phyloP scores from a whole-genome alignment of 2,329 filamentous ascomycete genomes.

The Pyrenophora teres region DNA sequence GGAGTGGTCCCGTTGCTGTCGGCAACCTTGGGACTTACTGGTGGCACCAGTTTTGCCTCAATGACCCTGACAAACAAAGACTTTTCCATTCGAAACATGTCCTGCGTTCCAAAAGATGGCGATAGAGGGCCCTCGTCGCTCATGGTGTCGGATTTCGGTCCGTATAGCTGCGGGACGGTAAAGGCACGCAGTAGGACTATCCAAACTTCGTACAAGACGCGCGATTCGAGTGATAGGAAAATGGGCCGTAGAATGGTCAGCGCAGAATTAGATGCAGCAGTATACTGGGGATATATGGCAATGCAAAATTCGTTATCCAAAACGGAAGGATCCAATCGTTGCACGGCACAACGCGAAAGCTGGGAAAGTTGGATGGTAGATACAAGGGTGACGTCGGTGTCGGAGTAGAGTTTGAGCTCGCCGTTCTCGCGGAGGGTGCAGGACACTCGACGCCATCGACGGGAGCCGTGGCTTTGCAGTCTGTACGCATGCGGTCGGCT shows the following conservation, averaged over 20 bases:
- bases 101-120: conserved; percentile 51
- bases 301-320: conserved; percentile 93
- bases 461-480: conserved; percentile 61
- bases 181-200: conserved; percentile 90
- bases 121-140: conserved; percentile 44
- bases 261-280: conserved; percentile 70
- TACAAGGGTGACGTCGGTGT: conserved; percentile 79
- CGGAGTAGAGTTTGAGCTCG: conserved; percentile 86
- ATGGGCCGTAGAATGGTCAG: conserved; percentile 83
- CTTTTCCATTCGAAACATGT: conserved; percentile 71
- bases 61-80: conserved; percentile 63
- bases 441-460: conserved; percentile 85
- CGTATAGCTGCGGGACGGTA: conserved; percentile 88
- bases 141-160: conserved; percentile 58
- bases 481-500: conserved; percentile 59
- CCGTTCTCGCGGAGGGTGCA: conserved; percentile 95
- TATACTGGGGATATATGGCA: conserved; percentile 93
- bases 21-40: conserved; percentile 44
- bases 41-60: conserved; percentile 61
- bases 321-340: conserved; percentile 87
- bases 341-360: conserved; percentile 85
- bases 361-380: conserved; percentile 86
- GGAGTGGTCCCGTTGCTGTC: conserved; percentile 31
- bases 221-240: conserved; percentile 83
- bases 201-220: conserved; percentile 96